Evolutionary conservation across 306 rosid species (phyloP).

Genomic region (Corylus americana): DNA sequence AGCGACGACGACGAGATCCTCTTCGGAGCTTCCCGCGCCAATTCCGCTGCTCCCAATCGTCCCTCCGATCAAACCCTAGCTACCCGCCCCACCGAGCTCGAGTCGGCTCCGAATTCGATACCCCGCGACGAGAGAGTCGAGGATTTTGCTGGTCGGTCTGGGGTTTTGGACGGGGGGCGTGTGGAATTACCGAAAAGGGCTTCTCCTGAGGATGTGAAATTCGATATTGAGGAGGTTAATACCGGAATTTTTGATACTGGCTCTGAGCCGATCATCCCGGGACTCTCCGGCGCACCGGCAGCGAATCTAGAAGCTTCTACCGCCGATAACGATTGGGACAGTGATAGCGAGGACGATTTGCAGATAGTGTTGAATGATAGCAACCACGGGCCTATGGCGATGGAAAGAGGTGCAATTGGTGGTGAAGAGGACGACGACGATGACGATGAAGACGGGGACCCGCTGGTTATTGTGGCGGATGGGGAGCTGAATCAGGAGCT

Average conservation of each 20-base stretch:
- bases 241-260: slow-evolving; percentile 39
- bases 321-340: slow-evolving; percentile 80
- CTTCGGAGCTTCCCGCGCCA: slow-evolving; percentile 36
- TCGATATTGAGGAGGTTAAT: slow-evolving; percentile 79
- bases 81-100: slow-evolving; percentile 13
- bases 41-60: slow-evolving; percentile 28
- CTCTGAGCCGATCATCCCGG: slow-evolving; percentile 76
- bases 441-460: slow-evolving; percentile 70
- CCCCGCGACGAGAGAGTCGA: slow-evolving; percentile 11
- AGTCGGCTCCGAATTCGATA: slow-evolving; percentile 27
- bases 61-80: slow-evolving; percentile 38
- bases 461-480: slow-evolving; percentile 64
- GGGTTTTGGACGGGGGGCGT: slow-evolving; percentile 16
- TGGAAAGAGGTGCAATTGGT: slow-evolving; percentile 71
- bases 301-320: slow-evolving; percentile 31
- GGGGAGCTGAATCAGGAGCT: slow-evolving; percentile 58
- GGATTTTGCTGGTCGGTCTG: slow-evolving; percentile 12
- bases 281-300: slow-evolving; percentile 34
- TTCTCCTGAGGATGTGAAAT: slow-evolving; percentile 42
- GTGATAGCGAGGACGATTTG: slow-evolving; percentile 93
- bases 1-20: slow-evolving; percentile 41
- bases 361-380: slow-evolving; percentile 91
- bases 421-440: slow-evolving; percentile 46
- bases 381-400: slow-evolving; percentile 57
- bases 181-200: slow-evolving; percentile 14